A percentile compares a stretch with the other conserved stretches of the same genome.
phyloP scores from a whole-genome alignment of 495 filamentous ascomycete genomes.

The Chaetomium fimeti region DNA sequence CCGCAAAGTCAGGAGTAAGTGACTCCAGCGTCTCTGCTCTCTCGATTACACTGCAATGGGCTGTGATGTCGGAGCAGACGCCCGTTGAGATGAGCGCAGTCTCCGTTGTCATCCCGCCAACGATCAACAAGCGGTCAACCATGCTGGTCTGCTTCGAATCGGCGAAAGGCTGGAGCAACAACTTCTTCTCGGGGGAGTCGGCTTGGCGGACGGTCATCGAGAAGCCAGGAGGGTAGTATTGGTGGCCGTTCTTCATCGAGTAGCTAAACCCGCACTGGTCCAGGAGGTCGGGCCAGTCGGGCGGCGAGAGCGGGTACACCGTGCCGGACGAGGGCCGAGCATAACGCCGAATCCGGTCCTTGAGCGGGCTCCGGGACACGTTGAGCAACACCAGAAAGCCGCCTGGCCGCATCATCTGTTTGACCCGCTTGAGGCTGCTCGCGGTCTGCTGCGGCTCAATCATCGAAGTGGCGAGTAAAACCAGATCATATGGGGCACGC shows the following conservation, averaged over 20 bases:
- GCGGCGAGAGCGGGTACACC: conserved; percentile 22
- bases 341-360: conserved; percentile 26
- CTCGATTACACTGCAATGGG: conserved; percentile 27
- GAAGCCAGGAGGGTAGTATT: conserved; percentile 35
- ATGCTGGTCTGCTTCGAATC: background rate
- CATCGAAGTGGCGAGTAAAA: conserved; percentile 38
- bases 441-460: conserved; percentile 22
- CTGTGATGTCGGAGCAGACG: conserved; percentile 25
- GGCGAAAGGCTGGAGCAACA: conserved; percentile 19
- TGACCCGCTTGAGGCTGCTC: conserved; percentile 28
- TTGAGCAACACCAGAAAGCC: conserved; percentile 45
- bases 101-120: conserved; percentile 30
- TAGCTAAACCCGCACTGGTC: conserved; percentile 38
- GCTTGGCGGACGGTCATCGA: conserved; percentile 42
- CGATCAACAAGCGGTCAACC: conserved; percentile 35
- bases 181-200: conserved; percentile 24
- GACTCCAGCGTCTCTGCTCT: conserved; percentile 28
- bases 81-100: conserved; percentile 23
- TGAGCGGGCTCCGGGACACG: conserved; percentile 21
- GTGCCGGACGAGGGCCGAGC: conserved; percentile 1
- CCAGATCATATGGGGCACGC: conserved; percentile 36
- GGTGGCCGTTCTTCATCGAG: conserved; percentile 29
- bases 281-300: conserved; percentile 39
- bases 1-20: conserved; percentile 16
- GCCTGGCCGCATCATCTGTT: conserved; percentile 40